Conservation (phyloP, 2,329 filamentous ascomycete genomes). For the Fusarium robinianum region DNA sequence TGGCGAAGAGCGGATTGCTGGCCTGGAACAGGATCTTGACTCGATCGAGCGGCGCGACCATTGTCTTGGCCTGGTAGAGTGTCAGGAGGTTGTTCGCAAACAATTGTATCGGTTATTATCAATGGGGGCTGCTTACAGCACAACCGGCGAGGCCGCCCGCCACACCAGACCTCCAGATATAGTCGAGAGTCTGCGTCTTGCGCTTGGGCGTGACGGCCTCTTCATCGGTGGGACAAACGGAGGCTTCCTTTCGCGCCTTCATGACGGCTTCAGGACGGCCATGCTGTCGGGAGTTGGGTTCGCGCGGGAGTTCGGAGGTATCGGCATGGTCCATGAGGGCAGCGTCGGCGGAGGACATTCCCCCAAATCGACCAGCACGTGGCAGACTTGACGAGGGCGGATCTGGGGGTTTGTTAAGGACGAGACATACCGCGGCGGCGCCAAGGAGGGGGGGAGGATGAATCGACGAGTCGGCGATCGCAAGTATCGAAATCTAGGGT, state of each 20-base stretch:
- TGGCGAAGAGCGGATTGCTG: slow-evolving; percentile 89
- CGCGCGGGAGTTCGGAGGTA: slow-evolving; percentile 56
- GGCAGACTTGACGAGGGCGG: slow-evolving; percentile 28
- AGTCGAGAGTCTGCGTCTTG: slow-evolving; percentile 73
- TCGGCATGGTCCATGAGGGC: slow-evolving; percentile 61
- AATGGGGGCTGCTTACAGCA: slow-evolving; percentile 65
- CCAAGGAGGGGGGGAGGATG: slow-evolving; percentile 4
- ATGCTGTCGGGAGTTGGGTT: slow-evolving; percentile 39
- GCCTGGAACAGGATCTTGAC: slow-evolving; percentile 99
- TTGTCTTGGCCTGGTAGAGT: slow-evolving; percentile 76
- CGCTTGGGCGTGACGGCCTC: slow-evolving; percentile 48
- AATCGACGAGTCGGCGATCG: too few species aligned
- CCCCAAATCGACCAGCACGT: slow-evolving; percentile 35
- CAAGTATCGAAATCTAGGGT: too few species aligned
- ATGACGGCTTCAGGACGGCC: slow-evolving; percentile 24
- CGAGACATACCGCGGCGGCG: slow-evolving; percentile 33
- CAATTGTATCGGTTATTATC: not conserved
- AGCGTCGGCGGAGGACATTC: slow-evolving; percentile 61
- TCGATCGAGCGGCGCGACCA: slow-evolving; percentile 92
- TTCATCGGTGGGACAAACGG: slow-evolving; percentile 56
- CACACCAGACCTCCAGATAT: slow-evolving; percentile 79
- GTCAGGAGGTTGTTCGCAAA: slow-evolving; percentile 11
- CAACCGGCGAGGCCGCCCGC: slow-evolving; percentile 92
- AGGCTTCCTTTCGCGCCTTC: slow-evolving; percentile 41
- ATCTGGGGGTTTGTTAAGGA: slow-evolving; percentile 23